These are phyloP conservation scores for Malassezia nana DNA, from an alignment of 1,284 basidiomycete genomes.

Conservation along the genomic window DNA sequence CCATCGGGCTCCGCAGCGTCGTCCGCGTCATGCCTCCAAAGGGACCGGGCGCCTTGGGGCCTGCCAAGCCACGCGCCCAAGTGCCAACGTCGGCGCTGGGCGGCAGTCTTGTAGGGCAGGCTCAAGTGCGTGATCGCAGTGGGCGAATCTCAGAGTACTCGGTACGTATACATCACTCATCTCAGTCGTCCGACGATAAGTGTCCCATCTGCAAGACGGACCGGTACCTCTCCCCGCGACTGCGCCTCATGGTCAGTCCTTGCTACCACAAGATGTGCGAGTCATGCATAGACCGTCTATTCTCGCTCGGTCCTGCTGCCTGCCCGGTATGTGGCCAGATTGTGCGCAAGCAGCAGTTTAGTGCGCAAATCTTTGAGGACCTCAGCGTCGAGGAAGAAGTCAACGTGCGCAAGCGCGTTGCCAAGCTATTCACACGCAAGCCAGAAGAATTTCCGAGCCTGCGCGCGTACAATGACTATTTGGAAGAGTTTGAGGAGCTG, in stretches of 20 bases:
- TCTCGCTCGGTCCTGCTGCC: constrained; percentile 87
- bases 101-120: constrained; percentile 4
- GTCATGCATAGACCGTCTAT: constrained; percentile 82
- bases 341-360: constrained; percentile 86
- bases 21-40: not conserved
- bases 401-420: constrained; percentile 70
- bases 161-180: constrained; percentile 3
- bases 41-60: not conserved
- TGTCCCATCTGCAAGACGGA: constrained; percentile 97
- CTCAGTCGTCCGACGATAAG: constrained; percentile 56
- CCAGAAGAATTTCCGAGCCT: constrained; percentile 76
- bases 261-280: constrained; percentile 92
- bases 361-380: constrained; percentile 94
- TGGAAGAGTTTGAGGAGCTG: constrained; percentile 91
- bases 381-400: constrained; percentile 93
- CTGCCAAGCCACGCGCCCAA: constrained; percentile 7
- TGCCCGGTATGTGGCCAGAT: constrained; percentile 86
- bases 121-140: constrained; percentile 29
- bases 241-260: constrained; percentile 79
- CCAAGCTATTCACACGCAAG: constrained; percentile 75
- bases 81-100: not conserved
- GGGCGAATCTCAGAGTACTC: constrained; percentile 35
- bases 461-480: constrained; percentile 83
- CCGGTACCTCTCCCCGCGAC: constrained; percentile 83
- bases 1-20: not conserved